Percentiles rank a stretch among this genome's conserved stretches.
These are phyloP conservation scores for Trichothecium roseum DNA, from an alignment of 2,329 filamentous ascomycete species.

Conservation along the genomic window DNA sequence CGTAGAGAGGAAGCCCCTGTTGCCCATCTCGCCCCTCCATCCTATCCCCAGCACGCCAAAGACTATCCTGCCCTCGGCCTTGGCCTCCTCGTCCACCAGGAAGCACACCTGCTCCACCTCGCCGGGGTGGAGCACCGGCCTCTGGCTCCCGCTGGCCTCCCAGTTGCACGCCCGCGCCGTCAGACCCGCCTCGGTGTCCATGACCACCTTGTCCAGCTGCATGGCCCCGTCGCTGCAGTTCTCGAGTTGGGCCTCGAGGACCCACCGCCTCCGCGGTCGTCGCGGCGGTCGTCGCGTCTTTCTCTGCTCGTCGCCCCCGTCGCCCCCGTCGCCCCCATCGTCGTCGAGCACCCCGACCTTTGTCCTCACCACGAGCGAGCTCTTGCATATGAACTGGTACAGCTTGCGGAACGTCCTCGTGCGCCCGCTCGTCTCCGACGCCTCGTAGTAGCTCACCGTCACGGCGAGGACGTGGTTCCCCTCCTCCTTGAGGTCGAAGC, in stretches of 20 bases:
- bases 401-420: conserved; percentile 86
- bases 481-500: conserved; percentile 86
- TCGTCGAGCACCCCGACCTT: conserved; percentile 62
- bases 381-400: conserved; percentile 93
- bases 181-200: conserved; percentile 43
- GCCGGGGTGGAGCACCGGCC: conserved; percentile 48
- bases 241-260: conserved; percentile 88
- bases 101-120: conserved; percentile 60
- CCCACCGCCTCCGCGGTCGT: conserved; percentile 43
- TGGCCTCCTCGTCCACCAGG: conserved; percentile 35
- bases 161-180: conserved; percentile 47
- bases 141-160: conserved; percentile 30
- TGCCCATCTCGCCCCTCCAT: conserved; percentile 86
- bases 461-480: conserved; percentile 89
- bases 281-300: too few species aligned
- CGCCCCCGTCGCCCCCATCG: conserved; percentile 11
- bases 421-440: conserved; percentile 56
- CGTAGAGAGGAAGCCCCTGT: conserved; percentile 76
- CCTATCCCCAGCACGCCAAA: conserved; percentile 78
- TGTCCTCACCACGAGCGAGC: conserved; percentile 79
- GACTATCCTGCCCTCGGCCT: conserved; percentile 45
- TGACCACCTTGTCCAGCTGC: conserved; percentile 57
- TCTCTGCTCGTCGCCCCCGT: background rate
- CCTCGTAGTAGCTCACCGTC: conserved; percentile 90
- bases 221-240: conserved; percentile 82